A percentile compares a stretch with the other conserved stretches of the same genome.
These are phyloP conservation scores for Aspergillus heteromorphus DNA, from an alignment of 495 filamentous ascomycete species.

Conservation along the genomic window DNA sequence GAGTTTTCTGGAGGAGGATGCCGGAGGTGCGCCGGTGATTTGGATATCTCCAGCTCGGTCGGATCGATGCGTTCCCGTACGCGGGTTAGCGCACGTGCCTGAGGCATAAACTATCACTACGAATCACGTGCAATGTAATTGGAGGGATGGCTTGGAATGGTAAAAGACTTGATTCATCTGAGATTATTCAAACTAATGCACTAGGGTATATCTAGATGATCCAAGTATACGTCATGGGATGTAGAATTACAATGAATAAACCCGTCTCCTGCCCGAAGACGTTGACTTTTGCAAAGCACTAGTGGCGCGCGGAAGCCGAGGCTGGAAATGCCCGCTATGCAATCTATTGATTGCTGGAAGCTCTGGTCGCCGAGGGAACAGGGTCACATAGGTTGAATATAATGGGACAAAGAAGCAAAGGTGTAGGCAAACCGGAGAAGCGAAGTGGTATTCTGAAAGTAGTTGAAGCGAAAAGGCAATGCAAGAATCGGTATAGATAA, in stretches of 20 bases:
- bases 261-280: constrained; percentile 8
- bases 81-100: constrained; percentile 6
- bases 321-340: neutral
- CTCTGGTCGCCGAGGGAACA: constrained; percentile 2
- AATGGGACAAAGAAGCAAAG: constrained; percentile 7
- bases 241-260: constrained; percentile 23
- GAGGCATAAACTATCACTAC: neutral
- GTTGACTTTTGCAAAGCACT: neutral
- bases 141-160: neutral
- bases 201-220: constrained; percentile 10
- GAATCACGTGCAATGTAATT: neutral
- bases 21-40: neutral
- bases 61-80: neutral
- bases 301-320: neutral
- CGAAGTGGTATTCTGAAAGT: neutral
- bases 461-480: neutral
- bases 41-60: neutral
- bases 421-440: constrained; percentile 1
- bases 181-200: neutral
- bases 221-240: constrained; percentile 7
- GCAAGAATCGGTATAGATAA: neutral
- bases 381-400: neutral
- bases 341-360: neutral
- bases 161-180: neutral
- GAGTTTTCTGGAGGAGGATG: neutral